phyloP scores from a whole-genome alignment of 441 rosid species.

The Isatis lusitanica region DNA sequence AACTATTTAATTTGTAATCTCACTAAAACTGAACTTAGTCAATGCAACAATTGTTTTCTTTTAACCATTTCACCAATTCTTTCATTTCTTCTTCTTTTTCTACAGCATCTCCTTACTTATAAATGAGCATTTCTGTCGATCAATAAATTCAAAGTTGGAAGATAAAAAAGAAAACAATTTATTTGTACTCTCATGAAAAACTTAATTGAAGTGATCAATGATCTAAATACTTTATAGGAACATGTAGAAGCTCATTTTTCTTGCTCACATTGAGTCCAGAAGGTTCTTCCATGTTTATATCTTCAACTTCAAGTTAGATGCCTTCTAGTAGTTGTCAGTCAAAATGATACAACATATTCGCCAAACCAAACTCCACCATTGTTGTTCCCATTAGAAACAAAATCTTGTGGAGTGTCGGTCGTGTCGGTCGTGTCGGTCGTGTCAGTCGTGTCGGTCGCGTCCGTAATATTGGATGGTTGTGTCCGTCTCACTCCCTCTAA shows the following conservation, averaged over 20 bases:
- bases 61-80: too few species aligned
- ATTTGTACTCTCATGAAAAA: neutral
- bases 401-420: too few species aligned
- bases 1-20: too few species aligned
- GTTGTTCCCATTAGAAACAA: constrained; percentile 31
- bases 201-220: neutral
- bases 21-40: too few species aligned
- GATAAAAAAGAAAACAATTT: too few species aligned
- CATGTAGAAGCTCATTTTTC: constrained; percentile 42
- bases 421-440: too few species aligned
- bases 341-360: constrained; percentile 50
- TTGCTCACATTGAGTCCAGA: constrained; percentile 39
- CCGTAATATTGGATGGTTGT: neutral
- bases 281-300: constrained; percentile 48
- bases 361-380: constrained; percentile 47
- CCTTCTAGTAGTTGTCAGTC: constrained; percentile 52
- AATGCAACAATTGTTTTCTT: too few species aligned
- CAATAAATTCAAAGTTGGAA: too few species aligned
- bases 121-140: too few species aligned
- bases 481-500: neutral
- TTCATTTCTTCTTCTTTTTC: too few species aligned
- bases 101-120: too few species aligned
- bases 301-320: constrained; percentile 18
- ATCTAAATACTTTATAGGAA: constrained; percentile 39
- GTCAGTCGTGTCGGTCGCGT: too few species aligned